A percentile compares a stretch with the other conserved stretches of the same genome.
Evolutionary conservation across 176 grass and related monocot species (phyloP).

Genomic region (Guadua angustifolia): DNA sequence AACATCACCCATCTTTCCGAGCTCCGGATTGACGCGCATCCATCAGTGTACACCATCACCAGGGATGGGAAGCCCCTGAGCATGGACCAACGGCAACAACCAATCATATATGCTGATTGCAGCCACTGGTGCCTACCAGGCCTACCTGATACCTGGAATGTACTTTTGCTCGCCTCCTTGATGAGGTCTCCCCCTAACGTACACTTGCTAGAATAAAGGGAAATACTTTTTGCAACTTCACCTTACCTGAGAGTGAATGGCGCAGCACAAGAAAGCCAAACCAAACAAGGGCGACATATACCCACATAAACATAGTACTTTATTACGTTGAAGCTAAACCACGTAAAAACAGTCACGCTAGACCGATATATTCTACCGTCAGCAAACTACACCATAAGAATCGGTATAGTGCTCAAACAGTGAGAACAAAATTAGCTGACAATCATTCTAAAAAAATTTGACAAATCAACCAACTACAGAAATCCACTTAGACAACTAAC

Average conservation of each 20-base stretch:
- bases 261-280: not conserved
- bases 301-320: not conserved
- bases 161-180: constrained; percentile 57
- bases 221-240: not conserved
- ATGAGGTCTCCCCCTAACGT: constrained; percentile 12
- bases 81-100: constrained; percentile 35
- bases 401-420: too few species aligned
- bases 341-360: not conserved
- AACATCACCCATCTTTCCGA: constrained; percentile 54
- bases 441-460: not conserved
- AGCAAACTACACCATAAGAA: not conserved
- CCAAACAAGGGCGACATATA: not conserved
- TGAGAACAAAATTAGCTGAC: too few species aligned
- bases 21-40: constrained; percentile 52
- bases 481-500: not conserved
- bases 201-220: constrained; percentile 26
- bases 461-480: not conserved
- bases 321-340: not conserved
- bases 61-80: constrained; percentile 42
- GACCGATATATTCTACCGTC: not conserved
- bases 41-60: constrained; percentile 49
- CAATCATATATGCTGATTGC: constrained; percentile 39
- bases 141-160: constrained; percentile 58
- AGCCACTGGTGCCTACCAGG: constrained; percentile 68
- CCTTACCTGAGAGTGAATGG: not conserved